Evolutionary conservation across 2,329 filamentous ascomycete species (phyloP), one percentile per base, ranked within the genome.

Genomic region (Orbilia blumenaviensis): DNA sequence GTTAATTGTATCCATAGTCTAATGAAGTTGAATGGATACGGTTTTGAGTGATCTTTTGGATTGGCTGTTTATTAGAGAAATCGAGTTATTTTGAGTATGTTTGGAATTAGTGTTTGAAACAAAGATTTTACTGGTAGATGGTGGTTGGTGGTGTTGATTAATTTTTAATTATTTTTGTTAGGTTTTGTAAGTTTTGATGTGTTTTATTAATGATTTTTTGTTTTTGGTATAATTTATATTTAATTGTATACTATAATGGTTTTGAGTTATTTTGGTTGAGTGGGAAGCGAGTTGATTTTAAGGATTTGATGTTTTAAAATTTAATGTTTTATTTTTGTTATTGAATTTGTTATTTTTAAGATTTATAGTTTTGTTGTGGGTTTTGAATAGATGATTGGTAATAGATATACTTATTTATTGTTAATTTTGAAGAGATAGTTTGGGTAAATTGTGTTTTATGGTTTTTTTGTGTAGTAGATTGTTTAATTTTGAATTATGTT

Each of bases 191-290:
- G 38, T 21, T 12, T 61, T 44, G 14, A 61, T 12, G 29, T 61
- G 16, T 14, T 61, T 21, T 14, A 61, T 27, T 29, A 61, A 44
- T 27, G 25, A 44, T 36, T 61, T 42, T 61, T 61, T 12, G 38
- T 4, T 36, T 44, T 61, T 61, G 29, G 16, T 12, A 61, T 61
- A 61, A 27, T 36, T 21, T 61, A 61, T 25, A 21, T 61, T 12
- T 12, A 61, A 41, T 3, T 21, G 16, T 10, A 61, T 12, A 8
- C 4, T 12, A 36, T 61, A 61, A 9, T 12, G 9, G 2, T 42
- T 61, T 44, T 44, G 12, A 4, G 38, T n/a, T 27, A 61, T 12
- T 1, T 1, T 9, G 3, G 23, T 61, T 8, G 38, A 61, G 44
- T 61, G 25, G 16, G 16, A 44, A 7, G 9, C 25, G 1, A 61